Percentiles rank a stretch among this genome's conserved stretches.
Conservation (phyloP, 345 rosid species). For the Gossypioides kirkii region DNA sequence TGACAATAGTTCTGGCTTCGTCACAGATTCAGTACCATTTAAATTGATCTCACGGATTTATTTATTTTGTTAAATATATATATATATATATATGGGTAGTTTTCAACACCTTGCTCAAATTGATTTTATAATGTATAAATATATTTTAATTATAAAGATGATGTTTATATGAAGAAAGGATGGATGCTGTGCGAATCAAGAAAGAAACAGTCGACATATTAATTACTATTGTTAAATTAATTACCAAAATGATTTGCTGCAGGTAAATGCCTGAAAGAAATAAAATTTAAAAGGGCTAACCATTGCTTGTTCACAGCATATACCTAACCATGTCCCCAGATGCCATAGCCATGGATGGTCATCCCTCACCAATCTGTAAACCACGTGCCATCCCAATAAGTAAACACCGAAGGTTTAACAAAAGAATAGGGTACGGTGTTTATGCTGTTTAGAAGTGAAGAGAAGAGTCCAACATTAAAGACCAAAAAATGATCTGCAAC, state of each 20-base stretch:
- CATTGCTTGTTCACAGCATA: not conserved
- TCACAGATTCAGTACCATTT: not conserved
- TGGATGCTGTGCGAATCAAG: constrained; percentile 19
- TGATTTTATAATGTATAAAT: not conserved
- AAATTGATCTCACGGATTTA: constrained; percentile 1
- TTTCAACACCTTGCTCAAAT: not conserved
- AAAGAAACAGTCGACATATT: constrained; percentile 20
- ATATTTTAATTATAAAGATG: not conserved
- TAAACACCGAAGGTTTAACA: not conserved
- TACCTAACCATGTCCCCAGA: not conserved
- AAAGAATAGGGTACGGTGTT: not conserved
- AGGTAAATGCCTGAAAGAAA: not conserved
- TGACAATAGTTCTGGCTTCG: too few species aligned
- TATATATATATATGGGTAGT: not conserved
- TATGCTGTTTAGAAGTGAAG: not conserved
- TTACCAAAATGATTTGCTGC: constrained; percentile 13
- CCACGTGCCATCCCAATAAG: not conserved
- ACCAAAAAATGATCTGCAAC: constrained; percentile 11
- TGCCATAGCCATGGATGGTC: not conserved
- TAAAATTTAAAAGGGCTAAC: not conserved
- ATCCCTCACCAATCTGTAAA: not conserved
- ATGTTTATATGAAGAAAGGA: not conserved
- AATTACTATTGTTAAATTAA: constrained; percentile 13
- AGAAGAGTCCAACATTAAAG: constrained; percentile 6
- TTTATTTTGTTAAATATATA: too few species aligned